These are phyloP conservation scores for Xylaria polymorpha DNA, from an alignment of 2,329 filamentous ascomycete genomes.

Conservation along the genomic window DNA sequence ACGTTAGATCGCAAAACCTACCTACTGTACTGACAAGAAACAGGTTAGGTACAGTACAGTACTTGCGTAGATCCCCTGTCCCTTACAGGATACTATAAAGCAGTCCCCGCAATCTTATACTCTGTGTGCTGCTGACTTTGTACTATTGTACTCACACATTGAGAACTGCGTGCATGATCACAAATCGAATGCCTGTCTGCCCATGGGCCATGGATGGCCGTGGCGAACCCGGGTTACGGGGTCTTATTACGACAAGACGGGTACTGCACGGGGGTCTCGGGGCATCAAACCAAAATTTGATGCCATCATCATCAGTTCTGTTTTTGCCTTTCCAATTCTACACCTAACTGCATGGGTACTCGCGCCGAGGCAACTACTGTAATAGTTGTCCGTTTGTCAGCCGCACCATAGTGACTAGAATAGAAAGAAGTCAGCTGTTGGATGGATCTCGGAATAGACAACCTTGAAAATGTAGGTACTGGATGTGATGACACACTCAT, in stretches of 20 bases:
- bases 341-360: constrained; percentile 3
- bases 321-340: constrained; percentile 16
- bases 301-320: constrained; percentile 20
- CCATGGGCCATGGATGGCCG: background rate
- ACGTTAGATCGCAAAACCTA: background rate
- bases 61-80: background rate
- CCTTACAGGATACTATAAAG: background rate
- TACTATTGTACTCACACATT: background rate
- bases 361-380: constrained; percentile 1
- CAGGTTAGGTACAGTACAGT: background rate
- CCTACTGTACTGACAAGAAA: background rate
- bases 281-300: background rate
- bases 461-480: background rate
- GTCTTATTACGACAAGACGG: constrained; percentile 8
- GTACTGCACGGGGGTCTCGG: constrained; percentile 8
- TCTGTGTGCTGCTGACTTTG: constrained; percentile 3
- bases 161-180: constrained; percentile 10
- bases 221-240: constrained; percentile 11
- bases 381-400: constrained; percentile 12
- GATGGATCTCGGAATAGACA: background rate
- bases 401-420: background rate
- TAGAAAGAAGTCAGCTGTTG: constrained; percentile 6
- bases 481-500: background rate
- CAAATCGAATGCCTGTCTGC: constrained; percentile 26
- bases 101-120: constrained; percentile 7